phyloP scores from a whole-genome alignment of 129 eudicot species.

The Flaveria sonorensis region DNA sequence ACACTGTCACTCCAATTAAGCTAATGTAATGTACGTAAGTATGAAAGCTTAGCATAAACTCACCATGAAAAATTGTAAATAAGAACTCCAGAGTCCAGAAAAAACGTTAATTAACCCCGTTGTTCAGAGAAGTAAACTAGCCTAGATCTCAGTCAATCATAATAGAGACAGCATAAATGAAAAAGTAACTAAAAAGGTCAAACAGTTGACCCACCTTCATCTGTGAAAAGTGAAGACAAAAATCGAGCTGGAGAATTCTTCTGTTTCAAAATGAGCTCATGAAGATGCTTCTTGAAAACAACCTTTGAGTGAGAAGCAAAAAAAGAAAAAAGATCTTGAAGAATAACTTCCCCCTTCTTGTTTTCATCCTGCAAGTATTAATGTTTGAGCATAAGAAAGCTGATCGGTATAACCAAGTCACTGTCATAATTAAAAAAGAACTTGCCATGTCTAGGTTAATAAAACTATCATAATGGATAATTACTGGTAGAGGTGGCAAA shows the following conservation, averaged over 20 bases:
- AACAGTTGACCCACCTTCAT: slow-evolving; percentile 43
- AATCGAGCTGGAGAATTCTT: slow-evolving; percentile 52
- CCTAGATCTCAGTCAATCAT: slow-evolving; percentile 6
- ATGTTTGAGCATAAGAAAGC: slow-evolving; percentile 12
- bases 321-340: slow-evolving; percentile 64
- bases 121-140: slow-evolving; percentile 1
- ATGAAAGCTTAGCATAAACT: neutral
- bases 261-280: slow-evolving; percentile 51
- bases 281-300: slow-evolving; percentile 61
- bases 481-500: neutral
- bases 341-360: slow-evolving; percentile 44
- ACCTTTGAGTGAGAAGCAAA: slow-evolving; percentile 57
- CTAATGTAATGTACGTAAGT: neutral
- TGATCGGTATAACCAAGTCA: neutral
- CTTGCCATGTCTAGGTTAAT: neutral
- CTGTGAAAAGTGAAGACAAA: slow-evolving; percentile 59
- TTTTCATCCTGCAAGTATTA: slow-evolving; percentile 57
- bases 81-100: neutral
- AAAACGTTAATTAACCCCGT: neutral
- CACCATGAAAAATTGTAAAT: neutral
- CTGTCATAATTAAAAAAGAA: neutral
- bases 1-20: neutral
- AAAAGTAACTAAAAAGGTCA: neutral
- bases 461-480: slow-evolving; percentile 2
- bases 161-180: neutral